Conservation (phyloP, 495 filamentous ascomycete genomes). For the Podospora tetraspora region DNA sequence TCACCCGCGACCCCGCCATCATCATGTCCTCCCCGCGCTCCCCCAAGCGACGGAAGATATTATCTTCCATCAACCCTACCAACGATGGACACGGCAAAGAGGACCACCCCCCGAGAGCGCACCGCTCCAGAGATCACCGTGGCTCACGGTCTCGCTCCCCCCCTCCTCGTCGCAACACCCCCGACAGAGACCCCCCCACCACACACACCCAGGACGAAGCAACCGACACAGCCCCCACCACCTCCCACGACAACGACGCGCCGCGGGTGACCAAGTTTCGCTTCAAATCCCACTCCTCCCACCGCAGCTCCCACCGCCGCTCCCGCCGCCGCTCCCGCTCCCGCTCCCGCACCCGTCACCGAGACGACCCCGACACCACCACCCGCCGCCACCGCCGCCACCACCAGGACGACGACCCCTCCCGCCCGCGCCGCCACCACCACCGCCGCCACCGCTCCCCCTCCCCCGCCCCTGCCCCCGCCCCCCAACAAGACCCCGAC, state of each 20-base stretch:
- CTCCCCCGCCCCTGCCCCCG: slow-evolving; percentile 16
- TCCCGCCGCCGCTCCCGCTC: slow-evolving; percentile 24
- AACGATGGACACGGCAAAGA: background rate
- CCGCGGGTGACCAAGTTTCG: slow-evolving; percentile 11
- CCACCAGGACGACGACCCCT: slow-evolving; percentile 23
- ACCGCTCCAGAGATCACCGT: slow-evolving; percentile 13
- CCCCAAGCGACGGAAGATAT: slow-evolving; percentile 42
- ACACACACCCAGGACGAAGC: slow-evolving; percentile 4
- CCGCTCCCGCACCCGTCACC: slow-evolving; percentile 22
- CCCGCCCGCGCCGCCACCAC: slow-evolving; percentile 27
- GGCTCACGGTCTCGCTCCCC: slow-evolving; percentile 27
- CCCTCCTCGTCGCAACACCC: background rate
- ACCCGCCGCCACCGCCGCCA: slow-evolving; percentile 18
- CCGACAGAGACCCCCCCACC: slow-evolving; percentile 22
- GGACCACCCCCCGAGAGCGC: background rate
- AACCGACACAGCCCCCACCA: background rate
- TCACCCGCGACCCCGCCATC: slow-evolving; percentile 8
- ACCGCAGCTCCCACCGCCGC: slow-evolving; percentile 4
- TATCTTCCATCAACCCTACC: slow-evolving; percentile 41
- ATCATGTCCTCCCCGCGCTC: slow-evolving; percentile 31
- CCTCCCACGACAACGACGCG: slow-evolving; percentile 6
- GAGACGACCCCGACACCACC: slow-evolving; percentile 24
- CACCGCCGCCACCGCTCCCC: slow-evolving; percentile 25
- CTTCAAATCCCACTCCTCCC: slow-evolving; percentile 18
- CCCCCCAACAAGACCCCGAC: slow-evolving; percentile 18